A percentile compares a stretch with the other conserved stretches of the same genome.
Evolutionary conservation across 495 filamentous ascomycete genomes (phyloP).

Genomic region (Hyaloscypha hepaticicola): DNA sequence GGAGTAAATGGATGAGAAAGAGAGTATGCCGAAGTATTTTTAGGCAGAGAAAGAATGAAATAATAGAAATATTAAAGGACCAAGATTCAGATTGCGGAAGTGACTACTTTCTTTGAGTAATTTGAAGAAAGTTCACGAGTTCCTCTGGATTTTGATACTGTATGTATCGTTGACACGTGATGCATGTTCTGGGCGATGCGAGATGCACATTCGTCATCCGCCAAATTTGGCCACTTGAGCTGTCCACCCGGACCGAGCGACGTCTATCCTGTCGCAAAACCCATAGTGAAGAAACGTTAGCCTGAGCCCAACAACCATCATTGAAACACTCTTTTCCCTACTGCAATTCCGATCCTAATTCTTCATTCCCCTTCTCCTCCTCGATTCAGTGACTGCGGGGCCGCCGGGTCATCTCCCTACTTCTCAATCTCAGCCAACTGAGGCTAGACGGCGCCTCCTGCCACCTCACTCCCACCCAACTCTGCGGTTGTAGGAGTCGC

Average conservation of each 20-base stretch:
- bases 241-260: constrained; percentile 9
- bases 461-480: constrained; percentile 13
- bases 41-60: too few relatives aligned
- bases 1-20: not conserved
- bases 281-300: constrained; percentile 18
- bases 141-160: too few relatives aligned
- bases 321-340: constrained; percentile 23
- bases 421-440: constrained; percentile 7
- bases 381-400: constrained; percentile 13
- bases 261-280: constrained; percentile 15
- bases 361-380: not conserved
- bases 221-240: not conserved
- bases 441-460: constrained; percentile 3
- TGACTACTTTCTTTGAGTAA: too few relatives aligned
- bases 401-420: constrained; percentile 1
- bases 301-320: constrained; percentile 19
- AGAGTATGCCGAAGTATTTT: too few relatives aligned
- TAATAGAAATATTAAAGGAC: too few relatives aligned
- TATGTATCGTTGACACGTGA: too few relatives aligned
- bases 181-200: not conserved
- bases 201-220: constrained; percentile 1
- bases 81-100: not conserved
- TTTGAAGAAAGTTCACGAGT: too few relatives aligned
- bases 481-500: not conserved
- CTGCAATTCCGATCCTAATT: not conserved